These are phyloP conservation scores for Ganoderma resinaceum DNA, from an alignment of 1,284 basidiomycete genomes.

Conservation along the genomic window DNA sequence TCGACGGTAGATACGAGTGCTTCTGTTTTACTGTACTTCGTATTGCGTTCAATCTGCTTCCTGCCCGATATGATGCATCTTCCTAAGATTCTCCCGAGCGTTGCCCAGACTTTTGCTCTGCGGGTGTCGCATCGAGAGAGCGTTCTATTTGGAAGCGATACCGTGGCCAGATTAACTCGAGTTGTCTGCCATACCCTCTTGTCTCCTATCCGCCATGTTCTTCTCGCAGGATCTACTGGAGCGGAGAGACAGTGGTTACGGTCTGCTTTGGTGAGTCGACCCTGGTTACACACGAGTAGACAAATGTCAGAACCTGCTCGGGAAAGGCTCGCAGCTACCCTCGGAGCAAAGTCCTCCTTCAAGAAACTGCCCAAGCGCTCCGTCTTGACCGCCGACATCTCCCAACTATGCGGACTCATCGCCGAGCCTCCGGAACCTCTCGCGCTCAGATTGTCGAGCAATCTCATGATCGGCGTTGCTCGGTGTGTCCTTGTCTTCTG, in stretches of 20 bases:
- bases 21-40: slow-evolving; percentile 1
- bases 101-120: neutral
- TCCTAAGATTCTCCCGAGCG: neutral
- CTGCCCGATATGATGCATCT: neutral
- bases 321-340: slow-evolving; percentile 84
- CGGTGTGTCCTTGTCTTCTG: slow-evolving; percentile 58
- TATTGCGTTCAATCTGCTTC: neutral
- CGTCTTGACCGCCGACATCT: slow-evolving; percentile 81
- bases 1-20: neutral
- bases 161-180: neutral
- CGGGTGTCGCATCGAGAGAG: neutral
- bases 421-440: slow-evolving; percentile 84
- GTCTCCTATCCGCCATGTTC: slow-evolving; percentile 60
- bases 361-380: slow-evolving; percentile 82
- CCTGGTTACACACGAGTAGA: neutral
- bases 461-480: slow-evolving; percentile 86
- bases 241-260: slow-evolving; percentile 80
- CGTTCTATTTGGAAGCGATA: neutral
- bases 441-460: slow-evolving; percentile 84
- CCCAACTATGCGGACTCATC: slow-evolving; percentile 81
- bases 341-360: slow-evolving; percentile 86
- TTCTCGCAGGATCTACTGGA: slow-evolving; percentile 77
- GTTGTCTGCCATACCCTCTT: neutral
- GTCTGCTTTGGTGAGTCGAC: slow-evolving; percentile 72
- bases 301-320: neutral